Evolutionary conservation across 768 basidiomycete genomes (phyloP), one percentile per base, ranked within the genome.

Genomic region (Suillus brevipes): DNA sequence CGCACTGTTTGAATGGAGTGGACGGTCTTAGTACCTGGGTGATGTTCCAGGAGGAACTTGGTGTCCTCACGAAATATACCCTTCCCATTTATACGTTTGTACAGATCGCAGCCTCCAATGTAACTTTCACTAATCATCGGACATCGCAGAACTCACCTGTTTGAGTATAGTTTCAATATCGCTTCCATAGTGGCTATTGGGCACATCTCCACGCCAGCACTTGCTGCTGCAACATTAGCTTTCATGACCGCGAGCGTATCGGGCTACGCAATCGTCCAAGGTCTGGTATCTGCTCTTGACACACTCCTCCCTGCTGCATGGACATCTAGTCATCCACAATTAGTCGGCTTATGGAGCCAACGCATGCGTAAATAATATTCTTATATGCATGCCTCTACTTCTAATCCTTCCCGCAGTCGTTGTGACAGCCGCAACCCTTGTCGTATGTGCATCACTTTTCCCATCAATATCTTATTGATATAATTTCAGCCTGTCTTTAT

Each of bases 231-330:
- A 31, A 89, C 86, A 23, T 77, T 92, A 13, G 89, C 85, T 2
- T 87, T 86, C 13, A 90, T 92, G 89, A 90, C 89, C 0, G 87
- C 87, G 23, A 85, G 83, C 60, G 87, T 89, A 13, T 74, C 75
- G 1, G 75, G 75, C 36, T 74, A 80, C 56, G 91, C 89, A 67
- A 89, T 97, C 62, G 79, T 95, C 7, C 90, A 91, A 68, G 94
- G 94, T 23, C 86, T 97, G 62, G 80, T 87, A 9, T 92, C 90
- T 58, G 89, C 94, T 0, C 86, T 99, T 23, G 97, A 99, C 75
- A 96, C 96, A 0, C 84, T 99, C 70, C 86, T 98, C 10, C 97
- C 97, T 1, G 87, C 93, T 45, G 95, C 97, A 18, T 99, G 93
- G 95, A 96, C 97, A 0, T 95, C 94, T 4, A 73, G 88, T 1